Evolutionary conservation across 73 alveolate genomes (phyloP).

Genomic region (Diophrys appendiculata): DNA sequence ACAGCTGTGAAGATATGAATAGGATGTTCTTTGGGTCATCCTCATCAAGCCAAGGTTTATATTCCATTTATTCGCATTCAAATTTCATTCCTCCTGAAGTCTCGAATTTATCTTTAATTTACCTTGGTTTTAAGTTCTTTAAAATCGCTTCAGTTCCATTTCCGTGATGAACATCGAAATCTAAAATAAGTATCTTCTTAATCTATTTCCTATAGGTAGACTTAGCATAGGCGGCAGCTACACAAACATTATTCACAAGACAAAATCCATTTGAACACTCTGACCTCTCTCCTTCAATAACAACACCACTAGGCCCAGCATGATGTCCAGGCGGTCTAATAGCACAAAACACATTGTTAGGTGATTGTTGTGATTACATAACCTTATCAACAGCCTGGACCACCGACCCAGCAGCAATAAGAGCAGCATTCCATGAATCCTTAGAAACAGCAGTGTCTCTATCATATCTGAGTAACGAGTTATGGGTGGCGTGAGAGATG

Average conservation of each 20-base stretch:
- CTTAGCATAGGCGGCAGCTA: slow-evolving; percentile 91
- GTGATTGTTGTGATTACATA: slow-evolving; percentile 67
- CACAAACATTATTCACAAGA: slow-evolving; percentile 89
- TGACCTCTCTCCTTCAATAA: background rate
- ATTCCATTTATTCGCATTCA: background rate
- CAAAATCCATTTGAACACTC: slow-evolving; percentile 91
- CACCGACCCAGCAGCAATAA: slow-evolving; percentile 91
- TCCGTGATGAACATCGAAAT: slow-evolving; percentile 98
- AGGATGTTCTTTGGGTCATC: slow-evolving; percentile 84
- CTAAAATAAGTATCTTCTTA: slow-evolving; percentile 90
- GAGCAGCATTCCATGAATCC: slow-evolving; percentile 61
- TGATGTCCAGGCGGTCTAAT: slow-evolving; percentile 97
- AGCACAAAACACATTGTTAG: slow-evolving; percentile 90
- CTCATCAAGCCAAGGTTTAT: slow-evolving; percentile 66
- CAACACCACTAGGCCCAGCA: slow-evolving; percentile 83
- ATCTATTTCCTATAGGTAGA: slow-evolving; percentile 59
- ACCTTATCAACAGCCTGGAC: slow-evolving; percentile 88
- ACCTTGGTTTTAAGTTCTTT: slow-evolving; percentile 73
- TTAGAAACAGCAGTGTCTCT: slow-evolving; percentile 62
- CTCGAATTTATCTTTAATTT: slow-evolving; percentile 35
- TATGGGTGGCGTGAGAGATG: too few relatives aligned
- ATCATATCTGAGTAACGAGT: slow-evolving; percentile 32
- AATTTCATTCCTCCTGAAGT: slow-evolving; percentile 16
- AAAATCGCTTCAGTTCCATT: slow-evolving; percentile 97
- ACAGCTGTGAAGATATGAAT: slow-evolving; percentile 73